A percentile compares a stretch with the other conserved stretches of the same genome.
phyloP scores from a whole-genome alignment of 2,329 filamentous ascomycete species.

The Colletotrichum siamense region DNA sequence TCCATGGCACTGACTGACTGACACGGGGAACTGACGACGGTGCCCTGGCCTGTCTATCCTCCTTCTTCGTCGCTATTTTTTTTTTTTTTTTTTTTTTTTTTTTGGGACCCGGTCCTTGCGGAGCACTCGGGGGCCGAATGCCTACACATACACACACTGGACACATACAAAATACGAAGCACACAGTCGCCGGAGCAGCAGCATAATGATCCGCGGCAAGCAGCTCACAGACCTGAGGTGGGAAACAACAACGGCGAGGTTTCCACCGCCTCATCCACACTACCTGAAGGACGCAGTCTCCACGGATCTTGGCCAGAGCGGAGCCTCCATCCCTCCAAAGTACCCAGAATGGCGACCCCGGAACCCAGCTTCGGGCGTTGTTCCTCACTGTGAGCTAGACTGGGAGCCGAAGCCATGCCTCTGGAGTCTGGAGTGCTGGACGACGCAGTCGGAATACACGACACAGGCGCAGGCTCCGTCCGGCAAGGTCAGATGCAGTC shows the following conservation, averaged over 20 bases:
- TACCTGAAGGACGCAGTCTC: not conserved
- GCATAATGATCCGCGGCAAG: not conserved
- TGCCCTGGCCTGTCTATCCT: not conserved
- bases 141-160: not conserved
- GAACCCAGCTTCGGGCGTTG: not conserved
- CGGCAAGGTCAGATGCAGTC: not conserved
- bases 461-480: not conserved
- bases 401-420: not conserved
- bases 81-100: not conserved
- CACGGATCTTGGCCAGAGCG: not conserved
- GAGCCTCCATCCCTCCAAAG: not conserved
- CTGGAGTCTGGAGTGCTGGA: not conserved
- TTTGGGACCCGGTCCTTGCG: not conserved
- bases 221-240: not conserved
- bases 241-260: not conserved
- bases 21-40: not conserved
- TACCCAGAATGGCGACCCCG: not conserved
- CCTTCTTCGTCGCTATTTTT: not conserved
- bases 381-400: not conserved
- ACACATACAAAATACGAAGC: not conserved
- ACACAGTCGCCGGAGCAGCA: not conserved
- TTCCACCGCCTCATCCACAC: not conserved
- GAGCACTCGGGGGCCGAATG: not conserved
- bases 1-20: not conserved
- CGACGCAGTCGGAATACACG: not conserved